A percentile compares a stretch with the other conserved stretches of the same genome.
phyloP scores from a whole-genome alignment of 1,284 basidiomycete species.

The Malassezia arunalokei region DNA sequence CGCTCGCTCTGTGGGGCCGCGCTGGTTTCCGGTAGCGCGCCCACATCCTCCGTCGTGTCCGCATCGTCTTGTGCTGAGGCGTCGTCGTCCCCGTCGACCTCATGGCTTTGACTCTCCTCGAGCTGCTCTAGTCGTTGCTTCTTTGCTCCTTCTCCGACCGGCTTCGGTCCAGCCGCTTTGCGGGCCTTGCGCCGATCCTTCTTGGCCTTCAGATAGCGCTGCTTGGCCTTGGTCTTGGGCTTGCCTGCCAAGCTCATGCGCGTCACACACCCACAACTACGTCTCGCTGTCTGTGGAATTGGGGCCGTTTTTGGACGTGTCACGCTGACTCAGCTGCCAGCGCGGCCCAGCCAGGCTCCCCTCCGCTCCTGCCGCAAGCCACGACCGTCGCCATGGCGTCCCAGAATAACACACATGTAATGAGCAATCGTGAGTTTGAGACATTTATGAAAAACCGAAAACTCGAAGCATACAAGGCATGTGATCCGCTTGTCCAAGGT shows the following conservation, averaged over 20 bases:
- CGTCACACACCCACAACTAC: not conserved
- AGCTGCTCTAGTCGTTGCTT: constrained; percentile 2
- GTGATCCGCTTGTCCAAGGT: constrained; percentile 15
- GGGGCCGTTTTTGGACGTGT: too few species aligned
- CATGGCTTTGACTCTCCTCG: not conserved
- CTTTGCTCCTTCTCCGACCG: constrained; percentile 16
- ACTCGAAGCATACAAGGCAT: constrained; percentile 10
- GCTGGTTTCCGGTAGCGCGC: not conserved
- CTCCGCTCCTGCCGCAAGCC: not conserved
- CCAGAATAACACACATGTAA: constrained; percentile 2
- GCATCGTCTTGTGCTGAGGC: not conserved
- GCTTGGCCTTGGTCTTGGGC: constrained; percentile 38
- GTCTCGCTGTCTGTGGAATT: too few species aligned
- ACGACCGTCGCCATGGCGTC: not conserved
- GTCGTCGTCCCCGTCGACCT: not conserved
- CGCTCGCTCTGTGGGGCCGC: not conserved
- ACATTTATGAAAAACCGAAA: constrained; percentile 10
- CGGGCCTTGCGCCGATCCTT: constrained; percentile 34
- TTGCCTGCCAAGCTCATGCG: not conserved
- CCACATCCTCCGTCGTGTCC: not conserved
- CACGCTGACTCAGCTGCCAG: not conserved
- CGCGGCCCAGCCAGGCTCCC: not conserved
- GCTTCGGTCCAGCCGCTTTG: constrained; percentile 24
- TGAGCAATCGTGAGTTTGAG: constrained; percentile 18
- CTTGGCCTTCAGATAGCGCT: constrained; percentile 38